These are phyloP conservation scores for Malassezia sympodialis DNA, from an alignment of 1,284 basidiomycete species.

Conservation along the genomic window DNA sequence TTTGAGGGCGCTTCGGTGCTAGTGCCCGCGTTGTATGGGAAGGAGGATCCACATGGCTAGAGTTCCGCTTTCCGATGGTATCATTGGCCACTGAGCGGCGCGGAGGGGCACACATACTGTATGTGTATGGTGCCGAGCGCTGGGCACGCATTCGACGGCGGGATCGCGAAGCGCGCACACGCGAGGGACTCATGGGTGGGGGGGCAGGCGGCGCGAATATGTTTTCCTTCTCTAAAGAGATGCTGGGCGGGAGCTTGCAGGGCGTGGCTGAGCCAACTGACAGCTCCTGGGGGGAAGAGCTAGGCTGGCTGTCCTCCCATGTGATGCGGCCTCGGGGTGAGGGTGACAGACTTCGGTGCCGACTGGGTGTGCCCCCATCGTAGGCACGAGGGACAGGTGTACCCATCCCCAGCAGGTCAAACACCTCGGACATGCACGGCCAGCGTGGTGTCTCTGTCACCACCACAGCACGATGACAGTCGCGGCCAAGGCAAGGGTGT, in stretches of 20 bases:
- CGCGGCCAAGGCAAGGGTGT: not conserved
- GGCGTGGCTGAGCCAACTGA: not conserved
- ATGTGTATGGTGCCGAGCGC: constrained; percentile 6
- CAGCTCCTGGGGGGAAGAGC: constrained; percentile 13
- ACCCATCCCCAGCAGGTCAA: constrained; percentile 14
- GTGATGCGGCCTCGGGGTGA: constrained; percentile 9
- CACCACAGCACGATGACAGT: not conserved
- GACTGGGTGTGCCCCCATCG: not conserved
- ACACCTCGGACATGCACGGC: constrained; percentile 14
- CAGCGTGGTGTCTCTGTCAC: not conserved
- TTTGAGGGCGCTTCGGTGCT: not conserved
- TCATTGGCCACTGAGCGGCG: not conserved
- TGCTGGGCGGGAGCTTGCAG: not conserved
- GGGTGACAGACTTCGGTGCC: constrained; percentile 12
- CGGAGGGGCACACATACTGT: constrained; percentile 2
- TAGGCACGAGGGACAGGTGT: not conserved
- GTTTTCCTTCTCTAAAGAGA: not conserved
- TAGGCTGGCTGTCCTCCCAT: constrained; percentile 15
- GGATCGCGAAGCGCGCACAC: not conserved
- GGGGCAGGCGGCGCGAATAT: not conserved
- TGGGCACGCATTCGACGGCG: constrained; percentile 4
- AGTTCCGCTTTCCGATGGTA: too few relatives aligned
- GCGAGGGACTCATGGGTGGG: not conserved
- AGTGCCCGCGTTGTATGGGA: not conserved
- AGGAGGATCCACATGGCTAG: not conserved